These are phyloP conservation scores for Haematococcus sp. DNA, from an alignment of 139 green algal species.

Conservation along the genomic window DNA sequence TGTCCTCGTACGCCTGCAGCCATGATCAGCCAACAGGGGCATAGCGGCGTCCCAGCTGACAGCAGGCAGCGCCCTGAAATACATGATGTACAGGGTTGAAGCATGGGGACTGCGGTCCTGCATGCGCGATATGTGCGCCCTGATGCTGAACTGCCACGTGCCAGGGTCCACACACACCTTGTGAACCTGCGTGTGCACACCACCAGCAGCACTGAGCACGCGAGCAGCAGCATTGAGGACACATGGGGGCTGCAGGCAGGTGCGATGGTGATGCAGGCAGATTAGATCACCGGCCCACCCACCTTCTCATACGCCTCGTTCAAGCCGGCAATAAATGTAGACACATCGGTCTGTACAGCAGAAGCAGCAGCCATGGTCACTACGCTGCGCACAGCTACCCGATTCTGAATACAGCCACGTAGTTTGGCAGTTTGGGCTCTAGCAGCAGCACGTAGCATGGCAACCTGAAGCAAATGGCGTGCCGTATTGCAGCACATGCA, in stretches of 20 bases:
- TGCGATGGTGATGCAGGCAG: neutral
- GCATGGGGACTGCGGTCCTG: neutral
- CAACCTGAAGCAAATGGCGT: too few species aligned
- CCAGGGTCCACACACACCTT: neutral
- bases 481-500: too few species aligned
- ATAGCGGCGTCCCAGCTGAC: too few species aligned
- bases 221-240: too few species aligned
- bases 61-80: neutral
- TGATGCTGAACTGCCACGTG: neutral
- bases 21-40: too few species aligned
- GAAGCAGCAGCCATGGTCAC: too few species aligned
- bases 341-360: too few species aligned
- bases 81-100: neutral
- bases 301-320: conserved; percentile 38
- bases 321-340: neutral
- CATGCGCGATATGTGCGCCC: neutral
- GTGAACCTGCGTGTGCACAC: conserved; percentile 20
- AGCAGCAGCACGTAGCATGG: too few species aligned
- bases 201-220: neutral
- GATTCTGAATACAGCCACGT: too few species aligned
- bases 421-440: too few species aligned
- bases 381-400: too few species aligned
- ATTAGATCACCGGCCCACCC: neutral
- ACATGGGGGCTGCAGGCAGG: neutral
- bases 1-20: conserved; percentile 60